Percentiles rank a stretch among this genome's conserved stretches.
Evolutionary conservation across 1,139 yeast species (phyloP).

Genomic region (Kodamaea alishanica): DNA sequence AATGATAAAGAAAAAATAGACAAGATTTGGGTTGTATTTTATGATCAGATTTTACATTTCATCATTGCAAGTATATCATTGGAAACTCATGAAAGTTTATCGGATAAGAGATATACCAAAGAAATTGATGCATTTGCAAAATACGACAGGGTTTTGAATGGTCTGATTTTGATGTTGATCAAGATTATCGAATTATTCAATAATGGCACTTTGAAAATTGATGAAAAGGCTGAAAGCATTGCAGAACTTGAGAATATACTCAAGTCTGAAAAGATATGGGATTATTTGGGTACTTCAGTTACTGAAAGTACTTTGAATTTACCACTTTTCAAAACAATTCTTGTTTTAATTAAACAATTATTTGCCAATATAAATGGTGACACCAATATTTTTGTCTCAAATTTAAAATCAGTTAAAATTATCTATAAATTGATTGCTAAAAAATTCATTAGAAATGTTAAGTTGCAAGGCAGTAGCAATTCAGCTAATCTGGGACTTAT

Average conservation of each 20-base stretch:
- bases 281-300: slow-evolving; percentile 28
- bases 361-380: slow-evolving; percentile 10
- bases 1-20: slow-evolving; percentile 53
- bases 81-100: slow-evolving; percentile 61
- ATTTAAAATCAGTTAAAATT: slow-evolving; percentile 19
- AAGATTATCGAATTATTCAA: slow-evolving; percentile 31
- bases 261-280: slow-evolving; percentile 43
- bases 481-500: slow-evolving; percentile 31
- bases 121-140: slow-evolving; percentile 67
- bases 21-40: slow-evolving; percentile 60
- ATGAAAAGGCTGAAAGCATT: slow-evolving; percentile 11
- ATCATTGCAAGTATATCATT: slow-evolving; percentile 47
- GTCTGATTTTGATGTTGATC: slow-evolving; percentile 50
- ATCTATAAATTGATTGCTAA: slow-evolving; percentile 47
- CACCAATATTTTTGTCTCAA: slow-evolving; percentile 11
- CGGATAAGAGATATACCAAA: slow-evolving; percentile 71
- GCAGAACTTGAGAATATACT: slow-evolving; percentile 25
- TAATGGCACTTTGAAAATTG: slow-evolving; percentile 9
- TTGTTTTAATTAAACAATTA: slow-evolving; percentile 31
- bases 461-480: slow-evolving; percentile 30
- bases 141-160: slow-evolving; percentile 55
- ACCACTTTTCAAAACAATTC: slow-evolving; percentile 44
- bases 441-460: slow-evolving; percentile 49
- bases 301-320: slow-evolving; percentile 34
- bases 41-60: slow-evolving; percentile 52